These are phyloP conservation scores for Linnemannia elongata DNA, from an alignment of 192 early-diverging fungal genomes.

Conservation along the genomic window DNA sequence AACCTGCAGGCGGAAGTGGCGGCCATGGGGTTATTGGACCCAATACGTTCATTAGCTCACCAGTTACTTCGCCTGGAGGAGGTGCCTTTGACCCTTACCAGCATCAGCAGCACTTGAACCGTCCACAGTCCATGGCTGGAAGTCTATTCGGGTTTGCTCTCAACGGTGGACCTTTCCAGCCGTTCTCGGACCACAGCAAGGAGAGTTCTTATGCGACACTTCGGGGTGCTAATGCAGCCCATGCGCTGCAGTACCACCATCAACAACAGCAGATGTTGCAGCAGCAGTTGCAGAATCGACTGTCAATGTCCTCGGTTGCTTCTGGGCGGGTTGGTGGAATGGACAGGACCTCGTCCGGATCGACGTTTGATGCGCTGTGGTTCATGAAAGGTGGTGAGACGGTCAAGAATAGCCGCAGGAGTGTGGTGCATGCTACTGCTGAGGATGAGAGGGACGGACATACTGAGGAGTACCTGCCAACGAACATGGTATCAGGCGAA, in stretches of 20 bases:
- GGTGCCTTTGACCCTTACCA: conserved; percentile 39
- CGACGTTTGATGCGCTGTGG: conserved; percentile 45
- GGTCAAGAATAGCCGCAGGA: background rate
- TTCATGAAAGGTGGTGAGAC: conserved; percentile 33
- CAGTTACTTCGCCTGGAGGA: conserved; percentile 37
- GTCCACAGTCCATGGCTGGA: conserved; percentile 53
- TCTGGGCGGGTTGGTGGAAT: conserved; percentile 7
- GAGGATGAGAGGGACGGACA: background rate
- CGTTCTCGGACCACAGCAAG: conserved; percentile 38
- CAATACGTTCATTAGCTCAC: conserved; percentile 21
- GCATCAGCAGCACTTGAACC: conserved; percentile 42
- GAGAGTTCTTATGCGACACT: conserved; percentile 48
- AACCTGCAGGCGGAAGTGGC: background rate
- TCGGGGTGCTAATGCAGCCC: conserved; percentile 33
- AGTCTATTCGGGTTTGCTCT: conserved; percentile 42
- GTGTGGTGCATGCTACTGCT: background rate
- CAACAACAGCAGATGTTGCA: conserved; percentile 46
- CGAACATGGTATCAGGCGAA: background rate
- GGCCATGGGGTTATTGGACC: conserved; percentile 9
- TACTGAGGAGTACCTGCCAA: background rate
- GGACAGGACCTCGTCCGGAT: conserved; percentile 31
- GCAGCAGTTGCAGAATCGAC: conserved; percentile 40
- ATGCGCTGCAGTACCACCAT: conserved; percentile 43
- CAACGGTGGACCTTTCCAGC: conserved; percentile 30
- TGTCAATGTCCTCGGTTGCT: conserved; percentile 13